phyloP scores from a whole-genome alignment of 2,329 filamentous ascomycete species.

The Fusarium aywerte region DNA sequence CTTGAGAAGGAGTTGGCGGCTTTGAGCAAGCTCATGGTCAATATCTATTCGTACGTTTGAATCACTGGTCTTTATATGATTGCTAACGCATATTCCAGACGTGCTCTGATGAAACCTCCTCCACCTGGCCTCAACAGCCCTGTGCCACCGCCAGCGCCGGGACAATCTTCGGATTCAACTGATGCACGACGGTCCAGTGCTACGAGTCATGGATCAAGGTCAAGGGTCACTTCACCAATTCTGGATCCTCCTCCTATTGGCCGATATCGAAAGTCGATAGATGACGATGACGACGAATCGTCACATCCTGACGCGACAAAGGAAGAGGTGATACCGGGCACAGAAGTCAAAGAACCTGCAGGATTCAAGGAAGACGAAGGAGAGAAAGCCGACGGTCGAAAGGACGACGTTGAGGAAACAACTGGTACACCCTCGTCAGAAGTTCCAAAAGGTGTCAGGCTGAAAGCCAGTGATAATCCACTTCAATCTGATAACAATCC shows the following conservation, averaged over 20 bases:
- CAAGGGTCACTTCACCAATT: constrained; percentile 4
- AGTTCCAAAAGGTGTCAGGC: neutral
- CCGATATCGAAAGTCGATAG: neutral
- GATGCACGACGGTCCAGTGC: neutral
- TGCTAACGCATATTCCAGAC: constrained; percentile 30
- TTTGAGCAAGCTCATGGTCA: constrained; percentile 49
- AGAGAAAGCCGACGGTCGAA: fast-evolving
- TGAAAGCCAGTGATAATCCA: constrained; percentile 4
- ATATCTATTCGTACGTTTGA: constrained; percentile 49
- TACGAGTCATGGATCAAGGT: neutral
- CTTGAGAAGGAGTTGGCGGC: constrained; percentile 46
- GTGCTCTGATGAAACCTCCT: constrained; percentile 47
- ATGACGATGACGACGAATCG: neutral
- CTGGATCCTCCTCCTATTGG: constrained; percentile 34
- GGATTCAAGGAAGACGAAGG: neutral
- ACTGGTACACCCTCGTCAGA: neutral
- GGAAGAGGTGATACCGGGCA: neutral
- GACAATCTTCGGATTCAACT: neutral
- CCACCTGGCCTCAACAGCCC: constrained; percentile 31
- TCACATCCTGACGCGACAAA: neutral
- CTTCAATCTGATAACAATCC: neutral
- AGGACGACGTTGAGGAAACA: neutral
- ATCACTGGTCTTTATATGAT: fast-evolving
- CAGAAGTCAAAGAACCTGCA: neutral
- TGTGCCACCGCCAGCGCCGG: constrained; percentile 28